A percentile compares a stretch with the other conserved stretches of the same genome.
Evolutionary conservation across 805 yeast genomes (phyloP).

Genomic region (Starmerella tilneyi): DNA sequence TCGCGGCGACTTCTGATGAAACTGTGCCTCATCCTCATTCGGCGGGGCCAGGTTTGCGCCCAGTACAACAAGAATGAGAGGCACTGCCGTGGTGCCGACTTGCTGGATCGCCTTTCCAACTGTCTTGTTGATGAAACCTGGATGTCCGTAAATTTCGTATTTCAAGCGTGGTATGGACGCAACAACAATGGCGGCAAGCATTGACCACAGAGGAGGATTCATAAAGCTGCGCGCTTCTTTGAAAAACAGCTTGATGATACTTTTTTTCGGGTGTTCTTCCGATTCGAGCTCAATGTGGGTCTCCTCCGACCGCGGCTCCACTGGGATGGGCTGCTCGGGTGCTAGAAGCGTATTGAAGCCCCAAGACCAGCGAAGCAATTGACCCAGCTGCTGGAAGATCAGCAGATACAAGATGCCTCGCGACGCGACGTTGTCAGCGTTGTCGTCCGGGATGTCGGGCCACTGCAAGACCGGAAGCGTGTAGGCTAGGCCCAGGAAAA

Average conservation of each 20-base stretch:
- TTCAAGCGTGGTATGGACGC: slow-evolving; percentile 46
- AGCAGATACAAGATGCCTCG: slow-evolving; percentile 51
- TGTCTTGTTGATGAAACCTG: slow-evolving; percentile 43
- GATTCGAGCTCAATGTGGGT: neutral
- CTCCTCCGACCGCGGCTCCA: neutral
- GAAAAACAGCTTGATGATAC: slow-evolving; percentile 13
- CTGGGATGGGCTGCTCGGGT: slow-evolving; percentile 26
- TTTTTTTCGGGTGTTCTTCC: neutral
- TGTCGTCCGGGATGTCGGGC: slow-evolving; percentile 47
- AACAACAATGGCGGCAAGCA: slow-evolving; percentile 49
- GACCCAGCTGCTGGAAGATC: slow-evolving; percentile 59
- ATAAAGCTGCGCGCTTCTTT: slow-evolving; percentile 33
- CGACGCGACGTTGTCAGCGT: slow-evolving; percentile 48
- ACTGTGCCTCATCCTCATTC: slow-evolving; percentile 33
- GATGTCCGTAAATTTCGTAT: slow-evolving; percentile 36
- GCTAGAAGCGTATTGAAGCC: slow-evolving; percentile 53
- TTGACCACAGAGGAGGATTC: slow-evolving; percentile 60
- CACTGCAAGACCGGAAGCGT: slow-evolving; percentile 49
- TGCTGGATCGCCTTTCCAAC: slow-evolving; percentile 44
- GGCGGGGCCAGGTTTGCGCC: slow-evolving; percentile 57
- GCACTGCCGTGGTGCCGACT: slow-evolving; percentile 50
- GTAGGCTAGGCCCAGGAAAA: slow-evolving; percentile 59
- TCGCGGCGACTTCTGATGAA: slow-evolving; percentile 28
- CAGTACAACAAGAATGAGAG: slow-evolving; percentile 49
- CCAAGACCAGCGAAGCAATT: slow-evolving; percentile 60